A percentile compares a stretch with the other conserved stretches of the same genome.
phyloP scores from a whole-genome alignment of 73 alveolate species.

The Paramecium pentaurelia region DNA sequence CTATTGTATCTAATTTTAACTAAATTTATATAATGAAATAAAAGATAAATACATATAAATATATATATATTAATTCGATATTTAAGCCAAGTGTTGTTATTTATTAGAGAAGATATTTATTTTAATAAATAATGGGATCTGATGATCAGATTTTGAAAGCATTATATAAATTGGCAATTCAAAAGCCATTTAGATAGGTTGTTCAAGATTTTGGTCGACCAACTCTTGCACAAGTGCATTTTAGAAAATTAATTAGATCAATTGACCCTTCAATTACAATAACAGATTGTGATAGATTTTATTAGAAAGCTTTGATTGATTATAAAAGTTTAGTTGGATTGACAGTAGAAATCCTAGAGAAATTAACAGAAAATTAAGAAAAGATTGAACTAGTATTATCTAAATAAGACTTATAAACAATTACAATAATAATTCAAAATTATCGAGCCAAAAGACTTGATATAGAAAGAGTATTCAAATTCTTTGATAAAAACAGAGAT shows the following conservation, averaged over 20 bases:
- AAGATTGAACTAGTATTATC: not conserved
- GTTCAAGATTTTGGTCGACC: not conserved
- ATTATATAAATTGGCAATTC: not conserved
- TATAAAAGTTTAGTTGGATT: not conserved
- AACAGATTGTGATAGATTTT: not conserved
- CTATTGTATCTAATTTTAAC: no score
- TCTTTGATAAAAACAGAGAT: constrained; percentile 11
- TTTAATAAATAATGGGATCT: not conserved
- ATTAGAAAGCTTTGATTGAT: not conserved
- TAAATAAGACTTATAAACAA: not conserved
- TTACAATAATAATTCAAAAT: not conserved
- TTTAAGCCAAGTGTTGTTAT: not conserved
- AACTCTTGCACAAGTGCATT: not conserved
- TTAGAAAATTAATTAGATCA: not conserved
- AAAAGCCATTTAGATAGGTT: not conserved
- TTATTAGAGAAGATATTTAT: not conserved
- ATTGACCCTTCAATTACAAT: not conserved
- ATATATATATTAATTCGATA: not conserved
- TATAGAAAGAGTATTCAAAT: not conserved
- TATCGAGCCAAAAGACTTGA: not conserved
- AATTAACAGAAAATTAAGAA: not conserved
- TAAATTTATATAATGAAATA: no score
- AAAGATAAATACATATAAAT: not conserved
- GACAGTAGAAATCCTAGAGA: not conserved
- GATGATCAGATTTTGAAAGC: not conserved